Base-by-base conservation (phyloP, 768 basidiomycete genomes). In the Termitomyces sp. region DNA sequence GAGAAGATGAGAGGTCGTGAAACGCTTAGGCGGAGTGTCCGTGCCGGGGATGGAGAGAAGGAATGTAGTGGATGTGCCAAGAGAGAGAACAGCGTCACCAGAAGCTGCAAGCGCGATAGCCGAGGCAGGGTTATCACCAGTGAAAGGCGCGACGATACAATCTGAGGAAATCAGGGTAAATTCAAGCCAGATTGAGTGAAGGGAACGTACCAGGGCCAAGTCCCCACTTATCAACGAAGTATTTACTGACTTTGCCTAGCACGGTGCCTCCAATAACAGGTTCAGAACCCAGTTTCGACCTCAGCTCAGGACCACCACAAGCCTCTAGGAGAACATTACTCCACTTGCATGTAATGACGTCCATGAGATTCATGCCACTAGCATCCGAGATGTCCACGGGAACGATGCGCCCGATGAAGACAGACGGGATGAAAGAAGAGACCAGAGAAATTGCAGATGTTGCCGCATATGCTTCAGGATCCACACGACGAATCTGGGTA, bases 351-450 rank as follows among this genome's bases (percentile, higher is more conserved):
- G 82, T 79, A 30, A 85, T 69, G 50, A 93, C 81, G 58, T 90
- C 75, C 87, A 90, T 93, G 28, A 93, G 71, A 65, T 93, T 93
- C 90, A 91, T 93, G 0, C 93, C 93, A 65, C 88, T 91, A 2
- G 90, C 90, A 68, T 94, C 93, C 24, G 85, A 84, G n/a, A 87
- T 82, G 62, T 95, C 93, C 51, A 92, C 85, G 0, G 90, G 88
- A 10, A 87, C 87, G 59, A 93, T 79, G 47, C 71, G 70, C 3
- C 90, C 88, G 46, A 92, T 74, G 66, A 94, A 86, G n/a, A 96
- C 67, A 0, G 91, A 92, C 4, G 90, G 79, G 56, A 93, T 74
- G 72, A 90, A 93, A 17, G 88, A 90, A 12, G 88, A 90, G 8
- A 93, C 85, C 32, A 95, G 77, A 8, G 88, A 89, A 41, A 96